A percentile compares a stretch with the other conserved stretches of the same genome.
phyloP scores from a whole-genome alignment of 306 rosid species.

The Morella rubra region DNA sequence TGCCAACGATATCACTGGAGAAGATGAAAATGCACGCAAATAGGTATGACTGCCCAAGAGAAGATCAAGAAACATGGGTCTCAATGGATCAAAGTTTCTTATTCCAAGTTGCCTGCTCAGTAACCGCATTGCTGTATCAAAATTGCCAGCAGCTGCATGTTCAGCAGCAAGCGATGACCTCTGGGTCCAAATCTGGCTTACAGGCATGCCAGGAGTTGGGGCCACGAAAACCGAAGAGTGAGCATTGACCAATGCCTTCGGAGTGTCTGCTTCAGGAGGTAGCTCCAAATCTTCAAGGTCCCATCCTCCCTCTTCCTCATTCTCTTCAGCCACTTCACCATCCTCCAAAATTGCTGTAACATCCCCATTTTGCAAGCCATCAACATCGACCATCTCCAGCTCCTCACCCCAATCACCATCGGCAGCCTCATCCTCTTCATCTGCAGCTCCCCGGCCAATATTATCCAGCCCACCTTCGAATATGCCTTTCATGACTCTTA shows the following conservation, averaged over 20 bases:
- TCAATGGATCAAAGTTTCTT: conserved; percentile 71
- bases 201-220: conserved; percentile 93
- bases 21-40: conserved; percentile 71
- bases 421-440: conserved; percentile 71
- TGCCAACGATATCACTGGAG: conserved; percentile 73
- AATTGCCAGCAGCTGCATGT: conserved; percentile 93
- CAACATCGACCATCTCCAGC: conserved; percentile 67
- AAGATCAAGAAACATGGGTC: conserved; percentile 76
- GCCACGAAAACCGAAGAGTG: conserved; percentile 64
- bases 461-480: conserved; percentile 81
- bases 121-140: conserved; percentile 89
- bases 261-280: conserved; percentile 81
- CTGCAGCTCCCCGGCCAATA: conserved; percentile 42
- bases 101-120: conserved; percentile 89
- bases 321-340: conserved; percentile 64
- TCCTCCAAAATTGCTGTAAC: conserved; percentile 55
- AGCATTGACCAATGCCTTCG: conserved; percentile 55
- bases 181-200: conserved; percentile 87
- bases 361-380: conserved; percentile 68
- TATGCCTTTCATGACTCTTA: conserved; percentile 75
- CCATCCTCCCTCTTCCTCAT: conserved; percentile 89
- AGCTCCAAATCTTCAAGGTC: conserved; percentile 87
- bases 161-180: conserved; percentile 93
- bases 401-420: conserved; percentile 83
- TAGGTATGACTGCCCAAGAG: conserved; percentile 72